A percentile compares a stretch with the other conserved stretches of the same genome.
phyloP scores from a whole-genome alignment of 305 asterid genomes.

The Fraxinus dipetala region DNA sequence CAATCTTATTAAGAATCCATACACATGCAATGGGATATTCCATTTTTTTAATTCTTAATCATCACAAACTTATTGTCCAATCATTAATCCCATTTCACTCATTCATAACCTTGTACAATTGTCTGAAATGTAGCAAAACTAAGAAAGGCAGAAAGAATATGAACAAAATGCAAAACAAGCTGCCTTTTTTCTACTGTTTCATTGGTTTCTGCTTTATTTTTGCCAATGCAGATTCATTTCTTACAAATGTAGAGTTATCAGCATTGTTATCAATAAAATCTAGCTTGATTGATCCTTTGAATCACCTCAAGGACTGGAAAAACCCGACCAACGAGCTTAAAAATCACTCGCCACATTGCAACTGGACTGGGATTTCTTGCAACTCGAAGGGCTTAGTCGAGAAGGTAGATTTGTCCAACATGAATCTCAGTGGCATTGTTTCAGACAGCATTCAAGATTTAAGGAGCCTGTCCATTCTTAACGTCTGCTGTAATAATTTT shows the following conservation, averaged over 20 bases:
- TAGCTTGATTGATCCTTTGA: constrained; percentile 48
- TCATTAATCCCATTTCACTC: constrained; percentile 31
- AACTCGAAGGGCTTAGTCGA: constrained; percentile 44
- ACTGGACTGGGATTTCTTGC: constrained; percentile 65
- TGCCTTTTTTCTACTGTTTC: constrained; percentile 44
- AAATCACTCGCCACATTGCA: constrained; percentile 31
- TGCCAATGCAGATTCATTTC: constrained; percentile 34
- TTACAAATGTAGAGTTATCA: constrained; percentile 31
- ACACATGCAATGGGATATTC: constrained; percentile 39
- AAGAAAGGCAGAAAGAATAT: constrained; percentile 8
- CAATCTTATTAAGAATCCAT: not conserved
- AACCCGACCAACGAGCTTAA: constrained; percentile 1
- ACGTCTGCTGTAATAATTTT: constrained; percentile 49
- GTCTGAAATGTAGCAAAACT: constrained; percentile 34
- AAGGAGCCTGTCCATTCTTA: constrained; percentile 37
- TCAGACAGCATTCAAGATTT: constrained; percentile 46
- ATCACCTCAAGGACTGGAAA: constrained; percentile 51
- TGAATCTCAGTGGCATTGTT: constrained; percentile 62
- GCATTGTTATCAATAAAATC: constrained; percentile 52
- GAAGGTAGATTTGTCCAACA: constrained; percentile 59
- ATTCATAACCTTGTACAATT: constrained; percentile 30
- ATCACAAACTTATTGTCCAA: constrained; percentile 50
- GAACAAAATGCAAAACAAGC: constrained; percentile 28
- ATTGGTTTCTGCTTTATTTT: constrained; percentile 43
- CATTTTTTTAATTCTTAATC: constrained; percentile 32